Evolutionary conservation across 164 flowering plant species (phyloP).

Genomic region (Annona squamosa): DNA sequence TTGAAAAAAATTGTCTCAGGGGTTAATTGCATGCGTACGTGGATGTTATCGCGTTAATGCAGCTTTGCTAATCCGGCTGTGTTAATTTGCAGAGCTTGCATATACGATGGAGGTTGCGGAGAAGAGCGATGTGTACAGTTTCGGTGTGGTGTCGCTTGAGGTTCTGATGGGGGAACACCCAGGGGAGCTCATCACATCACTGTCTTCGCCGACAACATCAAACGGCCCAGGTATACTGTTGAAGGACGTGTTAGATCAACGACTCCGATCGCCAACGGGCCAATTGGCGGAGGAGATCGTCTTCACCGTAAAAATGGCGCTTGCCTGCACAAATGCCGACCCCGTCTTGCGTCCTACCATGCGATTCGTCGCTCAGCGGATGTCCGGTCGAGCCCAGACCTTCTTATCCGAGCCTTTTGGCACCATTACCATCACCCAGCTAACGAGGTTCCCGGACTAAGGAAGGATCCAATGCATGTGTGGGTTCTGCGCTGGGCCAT

Average conservation of each 20-base stretch:
- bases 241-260: constrained; percentile 10
- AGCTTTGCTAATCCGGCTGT: neutral
- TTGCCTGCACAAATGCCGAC: constrained; percentile 11
- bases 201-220: neutral
- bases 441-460: constrained; percentile 1
- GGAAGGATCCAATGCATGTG: neutral
- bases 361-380: constrained; percentile 6
- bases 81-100: constrained; percentile 12
- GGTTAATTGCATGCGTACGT: constrained; percentile 19
- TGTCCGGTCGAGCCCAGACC: constrained; percentile 2
- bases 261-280: constrained; percentile 14
- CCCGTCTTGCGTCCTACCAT: constrained; percentile 20
- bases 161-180: constrained; percentile 16
- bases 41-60: neutral
- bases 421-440: constrained; percentile 8
- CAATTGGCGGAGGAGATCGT: constrained; percentile 8
- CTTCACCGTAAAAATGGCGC: constrained; percentile 7
- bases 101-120: constrained; percentile 9
- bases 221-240: neutral
- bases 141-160: constrained; percentile 14
- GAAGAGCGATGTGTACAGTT: constrained; percentile 17
- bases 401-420: constrained; percentile 2
- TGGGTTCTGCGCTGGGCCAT: neutral
- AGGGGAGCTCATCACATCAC: constrained; percentile 9
- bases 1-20: constrained; percentile 7